Base-by-base conservation (phyloP, 2,329 filamentous ascomycete species). In the Fusarium pilosicola region DNA sequence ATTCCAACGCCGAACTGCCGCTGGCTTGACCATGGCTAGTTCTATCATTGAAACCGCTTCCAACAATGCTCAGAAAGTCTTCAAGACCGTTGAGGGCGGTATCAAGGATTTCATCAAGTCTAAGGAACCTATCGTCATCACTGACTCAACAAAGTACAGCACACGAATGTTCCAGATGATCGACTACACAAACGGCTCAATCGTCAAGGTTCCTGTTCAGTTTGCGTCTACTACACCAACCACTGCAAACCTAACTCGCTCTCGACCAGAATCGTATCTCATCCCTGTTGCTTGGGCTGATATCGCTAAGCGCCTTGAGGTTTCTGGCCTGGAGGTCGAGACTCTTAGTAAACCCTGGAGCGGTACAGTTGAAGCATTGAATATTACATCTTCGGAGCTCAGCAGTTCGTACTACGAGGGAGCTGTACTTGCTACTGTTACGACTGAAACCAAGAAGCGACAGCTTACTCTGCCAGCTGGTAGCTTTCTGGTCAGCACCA, bases 401-500 rank as follows among this genome's bases (percentile, higher is more conserved):
- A 74, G 65, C 15, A 59, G 44, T 7, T 55, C 62, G 5, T 79
- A 79, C 51, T 80, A 78, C 13, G 79, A 81, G 41, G 80, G 80
- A 14, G 70, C 71, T 15, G 72, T 78, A 0, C 72, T 74, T 2
- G 71, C 73, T 1, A 78, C 75, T 1, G 62, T 80, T 1, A 76
- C 74, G 4, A 73, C 79, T 1, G 63, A 76, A 28, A 28, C 72
- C 0, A 54, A 73, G 15, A 58, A 67, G 26, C 73, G 58, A 15
- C 57, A 79, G 10, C 18, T 80, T 1, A 75, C 54, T 3, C 36
- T 82, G 2, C 79, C 80, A 0, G 72, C 74, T 0, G 80, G 80
- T 2, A 79, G 79, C 15, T 81, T 80, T 57, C 72, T 75, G 32
- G 73, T 81, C 1, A 80, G 78, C 70, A 80, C 80, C 6, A 74